phyloP scores from a whole-genome alignment of 345 rosid genomes.

The Bruguiera parviflora region DNA sequence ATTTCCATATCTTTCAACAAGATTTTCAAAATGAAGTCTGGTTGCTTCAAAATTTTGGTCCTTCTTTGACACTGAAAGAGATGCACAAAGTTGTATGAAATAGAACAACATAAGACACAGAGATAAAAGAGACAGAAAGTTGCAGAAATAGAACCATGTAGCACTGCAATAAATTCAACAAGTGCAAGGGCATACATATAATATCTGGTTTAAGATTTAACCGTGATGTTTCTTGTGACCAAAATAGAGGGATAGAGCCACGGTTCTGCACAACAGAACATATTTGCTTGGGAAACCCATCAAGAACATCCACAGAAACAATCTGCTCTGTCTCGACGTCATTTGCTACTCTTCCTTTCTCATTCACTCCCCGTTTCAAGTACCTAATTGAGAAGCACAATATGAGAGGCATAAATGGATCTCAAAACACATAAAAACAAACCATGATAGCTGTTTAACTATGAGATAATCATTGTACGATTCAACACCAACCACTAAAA shows the following conservation, averaged over 20 bases:
- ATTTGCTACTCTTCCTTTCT: constrained; percentile 92
- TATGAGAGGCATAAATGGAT: neutral
- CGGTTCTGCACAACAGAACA: constrained; percentile 96
- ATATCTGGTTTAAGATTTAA: constrained; percentile 96
- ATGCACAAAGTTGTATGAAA: no score
- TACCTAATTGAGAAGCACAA: constrained; percentile 48
- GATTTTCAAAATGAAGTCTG: constrained; percentile 90
- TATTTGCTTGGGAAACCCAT: constrained; percentile 68
- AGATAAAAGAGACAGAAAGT: constrained; percentile 12
- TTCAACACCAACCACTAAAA: neutral
- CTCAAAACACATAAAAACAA: neutral
- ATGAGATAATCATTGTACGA: neutral
- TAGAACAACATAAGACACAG: no score
- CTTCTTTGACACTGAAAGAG: constrained; percentile 70
- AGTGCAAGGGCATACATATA: constrained; percentile 54
- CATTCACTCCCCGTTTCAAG: constrained; percentile 95
- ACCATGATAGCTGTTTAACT: no score
- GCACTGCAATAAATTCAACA: neutral
- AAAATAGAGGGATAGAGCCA: constrained; percentile 95
- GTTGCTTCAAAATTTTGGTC: constrained; percentile 91
- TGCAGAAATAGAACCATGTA: constrained; percentile 11
- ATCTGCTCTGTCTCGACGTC: constrained; percentile 99
- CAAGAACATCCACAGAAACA: constrained; percentile 74
- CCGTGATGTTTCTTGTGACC: constrained; percentile 99
- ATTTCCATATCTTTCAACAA: constrained; percentile 80